Evolutionary conservation across 495 filamentous ascomycete species (phyloP).

Genomic region (Daldinia concentrica): DNA sequence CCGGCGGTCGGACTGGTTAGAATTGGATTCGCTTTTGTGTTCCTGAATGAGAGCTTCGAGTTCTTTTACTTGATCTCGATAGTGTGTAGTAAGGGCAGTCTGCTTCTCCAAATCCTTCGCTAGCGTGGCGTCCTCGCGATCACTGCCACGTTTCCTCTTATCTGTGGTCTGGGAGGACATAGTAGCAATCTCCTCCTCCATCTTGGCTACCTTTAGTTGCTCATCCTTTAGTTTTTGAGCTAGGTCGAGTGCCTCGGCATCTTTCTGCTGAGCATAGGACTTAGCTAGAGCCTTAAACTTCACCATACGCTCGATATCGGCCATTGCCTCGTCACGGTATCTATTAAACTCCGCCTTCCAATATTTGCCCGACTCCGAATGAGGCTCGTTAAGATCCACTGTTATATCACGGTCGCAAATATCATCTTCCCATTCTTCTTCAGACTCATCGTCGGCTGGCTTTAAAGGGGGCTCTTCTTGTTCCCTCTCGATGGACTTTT

Average conservation of each 20-base stretch:
- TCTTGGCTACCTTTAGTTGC: slow-evolving; percentile 63
- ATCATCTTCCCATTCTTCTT: slow-evolving; percentile 56
- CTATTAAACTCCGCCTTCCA: slow-evolving; percentile 92
- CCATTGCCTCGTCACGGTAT: slow-evolving; percentile 81
- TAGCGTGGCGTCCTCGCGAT: slow-evolving; percentile 60
- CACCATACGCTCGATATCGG: slow-evolving; percentile 79
- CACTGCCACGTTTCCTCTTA: slow-evolving; percentile 50
- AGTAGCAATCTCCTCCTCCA: slow-evolving; percentile 69
- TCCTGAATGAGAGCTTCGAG: slow-evolving; percentile 65
- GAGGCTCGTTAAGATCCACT: slow-evolving; percentile 79
- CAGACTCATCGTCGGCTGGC: slow-evolving; percentile 47
- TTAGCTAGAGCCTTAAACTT: slow-evolving; percentile 86
- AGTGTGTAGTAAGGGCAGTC: slow-evolving; percentile 71
- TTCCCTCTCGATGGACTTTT: slow-evolving; percentile 28
- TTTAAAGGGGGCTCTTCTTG: slow-evolving; percentile 38
- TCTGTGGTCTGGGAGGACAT: slow-evolving; percentile 64
- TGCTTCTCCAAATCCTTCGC: slow-evolving; percentile 70
- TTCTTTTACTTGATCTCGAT: slow-evolving; percentile 72
- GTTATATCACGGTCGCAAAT: slow-evolving; percentile 68
- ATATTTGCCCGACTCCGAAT: slow-evolving; percentile 86
- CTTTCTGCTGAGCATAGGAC: slow-evolving; percentile 89
- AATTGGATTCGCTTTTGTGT: slow-evolving; percentile 49
- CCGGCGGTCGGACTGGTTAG: slow-evolving; percentile 38
- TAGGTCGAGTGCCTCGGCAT: slow-evolving; percentile 77
- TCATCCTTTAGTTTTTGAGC: slow-evolving; percentile 75